phyloP scores from a whole-genome alignment of 192 early-diverging fungal genomes.

The Phycomyces nitens region DNA sequence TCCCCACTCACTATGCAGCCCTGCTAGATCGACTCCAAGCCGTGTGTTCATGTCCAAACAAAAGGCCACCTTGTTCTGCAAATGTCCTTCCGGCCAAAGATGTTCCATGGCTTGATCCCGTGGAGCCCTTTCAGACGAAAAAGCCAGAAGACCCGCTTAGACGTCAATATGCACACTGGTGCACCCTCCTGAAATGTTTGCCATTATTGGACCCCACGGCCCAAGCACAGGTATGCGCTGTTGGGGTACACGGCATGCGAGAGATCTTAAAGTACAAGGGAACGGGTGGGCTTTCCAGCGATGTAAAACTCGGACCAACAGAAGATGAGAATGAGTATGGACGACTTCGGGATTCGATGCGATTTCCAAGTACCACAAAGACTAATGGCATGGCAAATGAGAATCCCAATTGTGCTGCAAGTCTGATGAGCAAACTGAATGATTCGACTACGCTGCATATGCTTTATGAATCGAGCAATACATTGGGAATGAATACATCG shows the following conservation, averaged over 20 bases:
- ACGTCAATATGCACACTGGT: constrained; percentile 18
- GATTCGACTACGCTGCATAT: too few relatives aligned
- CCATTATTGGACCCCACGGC: constrained; percentile 15
- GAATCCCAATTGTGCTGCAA: too few relatives aligned
- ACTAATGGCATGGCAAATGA: too few relatives aligned
- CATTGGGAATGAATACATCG: too few relatives aligned
- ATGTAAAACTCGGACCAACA: too few relatives aligned
- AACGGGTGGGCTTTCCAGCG: not conserved
- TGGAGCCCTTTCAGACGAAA: not conserved
- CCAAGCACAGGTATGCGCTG: constrained; percentile 4
- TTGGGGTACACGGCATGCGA: constrained; percentile 15
- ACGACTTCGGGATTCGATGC: too few relatives aligned
- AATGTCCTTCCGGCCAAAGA: not conserved
- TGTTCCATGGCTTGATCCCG: constrained; percentile 9
- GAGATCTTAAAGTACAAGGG: constrained; percentile 9
- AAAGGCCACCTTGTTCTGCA: not conserved
- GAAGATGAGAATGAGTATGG: too few relatives aligned
- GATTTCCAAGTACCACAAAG: too few relatives aligned
- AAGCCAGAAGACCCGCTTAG: not conserved
- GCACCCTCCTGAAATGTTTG: constrained; percentile 17
- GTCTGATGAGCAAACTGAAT: too few relatives aligned
- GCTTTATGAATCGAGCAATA: too few relatives aligned
- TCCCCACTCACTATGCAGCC: constrained; percentile 8
- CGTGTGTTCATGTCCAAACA: not conserved
- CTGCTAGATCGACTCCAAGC: constrained; percentile 2